phyloP scores from a whole-genome alignment of 768 basidiomycete genomes.

The Tricholoma furcatifolium region DNA sequence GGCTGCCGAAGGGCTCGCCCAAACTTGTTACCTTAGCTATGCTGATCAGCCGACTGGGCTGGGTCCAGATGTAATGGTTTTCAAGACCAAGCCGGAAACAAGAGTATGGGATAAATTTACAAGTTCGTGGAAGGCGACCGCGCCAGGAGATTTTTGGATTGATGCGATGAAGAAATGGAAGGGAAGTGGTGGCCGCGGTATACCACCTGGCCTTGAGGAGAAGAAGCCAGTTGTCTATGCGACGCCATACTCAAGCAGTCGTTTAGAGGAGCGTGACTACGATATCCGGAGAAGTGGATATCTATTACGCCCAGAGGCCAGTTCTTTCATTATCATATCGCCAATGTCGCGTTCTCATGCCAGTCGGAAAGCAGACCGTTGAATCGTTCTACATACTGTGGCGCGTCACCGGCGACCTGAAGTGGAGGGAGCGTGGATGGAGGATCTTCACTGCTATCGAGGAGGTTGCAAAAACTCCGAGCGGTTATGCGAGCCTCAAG shows the following conservation, averaged over 20 bases:
- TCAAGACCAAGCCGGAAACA: constrained; percentile 27
- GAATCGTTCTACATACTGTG: constrained; percentile 74
- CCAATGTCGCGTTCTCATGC: constrained; percentile 1
- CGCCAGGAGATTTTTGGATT: constrained; percentile 40
- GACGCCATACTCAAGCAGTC: constrained; percentile 22
- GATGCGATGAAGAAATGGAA: constrained; percentile 50
- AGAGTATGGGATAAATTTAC: constrained; percentile 17
- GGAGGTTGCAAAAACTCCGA: constrained; percentile 51
- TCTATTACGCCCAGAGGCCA: constrained; percentile 66
- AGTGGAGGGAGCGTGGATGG: constrained; percentile 76
- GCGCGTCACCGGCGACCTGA: constrained; percentile 62
- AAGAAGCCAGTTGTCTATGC: constrained; percentile 36
- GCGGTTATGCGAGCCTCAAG: constrained; percentile 61
- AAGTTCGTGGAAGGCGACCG: constrained; percentile 19
- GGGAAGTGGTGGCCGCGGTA: constrained; percentile 39
- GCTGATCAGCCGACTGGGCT: constrained; percentile 70
- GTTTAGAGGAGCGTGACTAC: constrained; percentile 51
- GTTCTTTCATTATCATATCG: constrained; percentile 25
- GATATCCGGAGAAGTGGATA: constrained; percentile 42
- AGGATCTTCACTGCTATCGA: constrained; percentile 66
- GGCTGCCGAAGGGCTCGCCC: constrained; percentile 74
- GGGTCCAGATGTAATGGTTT: constrained; percentile 59
- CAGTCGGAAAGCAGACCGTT: constrained; percentile 48
- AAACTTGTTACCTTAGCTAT: constrained; percentile 70
- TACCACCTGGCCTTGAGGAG: constrained; percentile 54